phyloP scores from a whole-genome alignment of 164 flowering plant species.

The Sedum album region DNA sequence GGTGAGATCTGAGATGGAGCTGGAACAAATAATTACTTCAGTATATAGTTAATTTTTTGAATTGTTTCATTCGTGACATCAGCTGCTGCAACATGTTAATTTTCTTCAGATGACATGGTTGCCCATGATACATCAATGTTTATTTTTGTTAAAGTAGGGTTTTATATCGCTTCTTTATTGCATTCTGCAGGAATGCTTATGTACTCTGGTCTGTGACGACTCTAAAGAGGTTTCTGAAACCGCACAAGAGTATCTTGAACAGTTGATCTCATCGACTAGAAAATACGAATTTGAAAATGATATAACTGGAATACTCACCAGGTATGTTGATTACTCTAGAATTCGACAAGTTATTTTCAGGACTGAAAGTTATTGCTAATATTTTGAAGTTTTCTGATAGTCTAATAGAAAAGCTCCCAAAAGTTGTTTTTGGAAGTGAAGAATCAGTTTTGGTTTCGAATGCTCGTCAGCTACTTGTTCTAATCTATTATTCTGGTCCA shows the following conservation, averaged over 20 bases:
- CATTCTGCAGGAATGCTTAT: slow-evolving; percentile 65
- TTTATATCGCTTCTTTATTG: background rate
- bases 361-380: background rate
- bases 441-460: slow-evolving; percentile 56
- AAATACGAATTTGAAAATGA: slow-evolving; percentile 40
- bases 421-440: slow-evolving; percentile 66
- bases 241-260: slow-evolving; percentile 63
- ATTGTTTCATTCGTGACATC: background rate
- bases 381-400: slow-evolving; percentile 27
- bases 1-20: slow-evolving; percentile 60
- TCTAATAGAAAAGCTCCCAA: slow-evolving; percentile 78
- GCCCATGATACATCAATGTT: background rate
- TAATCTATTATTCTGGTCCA: slow-evolving; percentile 84
- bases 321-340: slow-evolving; percentile 31
- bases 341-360: slow-evolving; percentile 2
- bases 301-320: slow-evolving; percentile 52
- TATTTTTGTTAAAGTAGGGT: background rate
- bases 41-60: background rate
- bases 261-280: slow-evolving; percentile 28
- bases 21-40: background rate
- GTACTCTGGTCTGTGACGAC: slow-evolving; percentile 76
- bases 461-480: slow-evolving; percentile 64
- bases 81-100: background rate
- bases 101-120: background rate
- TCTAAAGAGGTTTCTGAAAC: slow-evolving; percentile 49